phyloP scores from a whole-genome alignment of 495 filamentous ascomycete species.

The Podospora didyma region DNA sequence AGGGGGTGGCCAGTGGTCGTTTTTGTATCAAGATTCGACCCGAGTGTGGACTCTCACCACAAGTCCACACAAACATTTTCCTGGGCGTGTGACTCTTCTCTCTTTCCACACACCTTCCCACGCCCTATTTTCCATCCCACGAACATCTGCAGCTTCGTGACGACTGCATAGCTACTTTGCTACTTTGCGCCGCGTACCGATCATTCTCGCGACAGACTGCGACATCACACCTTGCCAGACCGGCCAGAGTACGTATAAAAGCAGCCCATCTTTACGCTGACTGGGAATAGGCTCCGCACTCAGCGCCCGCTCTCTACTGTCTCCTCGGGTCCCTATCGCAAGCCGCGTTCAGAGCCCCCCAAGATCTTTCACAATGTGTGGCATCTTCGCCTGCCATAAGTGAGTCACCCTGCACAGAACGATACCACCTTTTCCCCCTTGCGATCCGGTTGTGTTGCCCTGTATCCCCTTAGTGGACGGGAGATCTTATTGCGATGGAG shows the following conservation, averaged over 20 bases:
- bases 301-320: constrained; percentile 20
- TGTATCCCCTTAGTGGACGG: too few relatives aligned
- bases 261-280: constrained; percentile 18
- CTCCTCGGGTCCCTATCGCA: constrained; percentile 12
- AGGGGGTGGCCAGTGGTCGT: constrained; percentile 7
- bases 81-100: constrained; percentile 30
- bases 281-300: constrained; percentile 21
- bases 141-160: constrained; percentile 14
- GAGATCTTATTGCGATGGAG: constrained; percentile 21
- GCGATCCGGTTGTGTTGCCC: not conserved
- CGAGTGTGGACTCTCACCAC: constrained; percentile 18
- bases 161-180: constrained; percentile 3
- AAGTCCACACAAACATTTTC: constrained; percentile 18
- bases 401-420: too few relatives aligned
- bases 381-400: constrained; percentile 95
- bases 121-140: constrained; percentile 19
- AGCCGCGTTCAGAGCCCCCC: constrained; percentile 1
- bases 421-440: not conserved
- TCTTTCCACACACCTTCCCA: constrained; percentile 17
- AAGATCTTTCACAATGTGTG: constrained; percentile 51
- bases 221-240: not conserved
- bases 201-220: not conserved
- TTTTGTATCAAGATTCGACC: constrained; percentile 23
- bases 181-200: not conserved
- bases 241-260: constrained; percentile 21